A percentile compares a stretch with the other conserved stretches of the same genome.
phyloP scores from a whole-genome alignment of 306 rosid genomes.

The Alnus glutinosa region DNA sequence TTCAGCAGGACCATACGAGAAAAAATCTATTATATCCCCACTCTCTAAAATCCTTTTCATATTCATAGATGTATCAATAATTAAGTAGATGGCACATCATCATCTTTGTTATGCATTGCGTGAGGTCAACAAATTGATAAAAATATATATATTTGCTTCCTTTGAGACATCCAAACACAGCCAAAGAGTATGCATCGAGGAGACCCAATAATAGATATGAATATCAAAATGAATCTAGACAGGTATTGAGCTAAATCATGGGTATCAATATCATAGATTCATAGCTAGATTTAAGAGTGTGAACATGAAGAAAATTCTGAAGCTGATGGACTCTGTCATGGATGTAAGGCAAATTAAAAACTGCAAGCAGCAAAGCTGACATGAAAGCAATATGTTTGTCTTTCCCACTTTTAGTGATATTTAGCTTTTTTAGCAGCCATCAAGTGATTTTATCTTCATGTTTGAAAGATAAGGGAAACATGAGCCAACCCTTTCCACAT shows the following conservation, averaged over 20 bases:
- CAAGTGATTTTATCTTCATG: slow-evolving; percentile 10
- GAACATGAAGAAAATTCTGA: not conserved
- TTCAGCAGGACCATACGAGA: no score
- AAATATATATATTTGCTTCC: not conserved
- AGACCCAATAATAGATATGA: not conserved
- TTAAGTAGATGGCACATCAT: no score
- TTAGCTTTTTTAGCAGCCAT: not conserved
- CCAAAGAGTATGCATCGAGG: not conserved
- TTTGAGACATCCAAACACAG: not conserved
- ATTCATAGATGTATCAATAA: no score
- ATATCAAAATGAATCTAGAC: not conserved
- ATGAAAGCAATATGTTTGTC: slow-evolving; percentile 34
- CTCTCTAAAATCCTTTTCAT: no score
- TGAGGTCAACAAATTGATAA: no score
- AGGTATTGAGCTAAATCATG: not conserved
- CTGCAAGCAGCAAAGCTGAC: slow-evolving; percentile 1
- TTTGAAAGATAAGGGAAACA: not conserved
- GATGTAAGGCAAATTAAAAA: not conserved
- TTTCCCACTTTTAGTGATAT: not conserved
- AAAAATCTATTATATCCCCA: no score
- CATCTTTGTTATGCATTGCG: no score
- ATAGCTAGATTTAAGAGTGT: not conserved
- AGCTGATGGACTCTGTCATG: not conserved
- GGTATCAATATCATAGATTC: not conserved
- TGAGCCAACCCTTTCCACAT: not conserved